Percentiles rank a stretch among this genome's conserved stretches.
Conservation (phyloP, 768 basidiomycete genomes). For the Favolaschia claudopus region DNA sequence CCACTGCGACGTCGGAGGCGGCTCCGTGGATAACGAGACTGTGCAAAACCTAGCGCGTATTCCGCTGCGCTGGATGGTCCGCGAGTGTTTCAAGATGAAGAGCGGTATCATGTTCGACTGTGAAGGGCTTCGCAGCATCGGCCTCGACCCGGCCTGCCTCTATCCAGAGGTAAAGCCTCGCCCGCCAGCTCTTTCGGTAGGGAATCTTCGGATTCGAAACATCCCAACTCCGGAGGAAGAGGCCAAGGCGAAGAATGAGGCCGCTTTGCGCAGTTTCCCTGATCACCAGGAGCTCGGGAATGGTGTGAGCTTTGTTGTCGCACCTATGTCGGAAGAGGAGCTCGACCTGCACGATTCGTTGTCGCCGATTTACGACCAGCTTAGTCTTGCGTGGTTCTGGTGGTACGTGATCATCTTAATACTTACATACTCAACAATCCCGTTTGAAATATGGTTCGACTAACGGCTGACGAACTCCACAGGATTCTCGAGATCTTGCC, state of each 20-base stretch:
- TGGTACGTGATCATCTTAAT: too few species aligned
- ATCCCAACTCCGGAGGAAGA: constrained; percentile 31
- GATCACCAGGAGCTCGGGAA: constrained; percentile 13
- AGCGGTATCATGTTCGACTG: constrained; percentile 54
- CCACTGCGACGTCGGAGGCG: constrained; percentile 47
- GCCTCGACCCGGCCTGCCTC: constrained; percentile 45
- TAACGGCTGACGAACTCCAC: too few species aligned
- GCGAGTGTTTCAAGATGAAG: constrained; percentile 51
- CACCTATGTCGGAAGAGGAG: constrained; percentile 48
- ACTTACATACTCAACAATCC: too few species aligned
- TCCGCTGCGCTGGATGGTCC: constrained; percentile 65
- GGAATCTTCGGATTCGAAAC: constrained; percentile 21
- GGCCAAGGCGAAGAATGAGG: constrained; percentile 5
- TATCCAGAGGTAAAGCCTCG: constrained; percentile 46
- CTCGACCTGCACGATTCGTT: constrained; percentile 59
- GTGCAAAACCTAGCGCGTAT: constrained; percentile 59
- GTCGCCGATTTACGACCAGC: constrained; percentile 56
- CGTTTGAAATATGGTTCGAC: too few species aligned
- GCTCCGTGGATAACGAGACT: constrained; percentile 33
- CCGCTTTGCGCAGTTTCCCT: constrained; percentile 3
- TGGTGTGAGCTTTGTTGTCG: not conserved
- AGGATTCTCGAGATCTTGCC: constrained; percentile 25
- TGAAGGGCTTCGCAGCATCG: constrained; percentile 40
- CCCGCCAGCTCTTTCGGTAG: constrained; percentile 47
- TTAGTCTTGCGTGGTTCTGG: constrained; percentile 52